phyloP scores from a whole-genome alignment of 768 basidiomycete genomes.

The Tylopilus subfusipes region DNA sequence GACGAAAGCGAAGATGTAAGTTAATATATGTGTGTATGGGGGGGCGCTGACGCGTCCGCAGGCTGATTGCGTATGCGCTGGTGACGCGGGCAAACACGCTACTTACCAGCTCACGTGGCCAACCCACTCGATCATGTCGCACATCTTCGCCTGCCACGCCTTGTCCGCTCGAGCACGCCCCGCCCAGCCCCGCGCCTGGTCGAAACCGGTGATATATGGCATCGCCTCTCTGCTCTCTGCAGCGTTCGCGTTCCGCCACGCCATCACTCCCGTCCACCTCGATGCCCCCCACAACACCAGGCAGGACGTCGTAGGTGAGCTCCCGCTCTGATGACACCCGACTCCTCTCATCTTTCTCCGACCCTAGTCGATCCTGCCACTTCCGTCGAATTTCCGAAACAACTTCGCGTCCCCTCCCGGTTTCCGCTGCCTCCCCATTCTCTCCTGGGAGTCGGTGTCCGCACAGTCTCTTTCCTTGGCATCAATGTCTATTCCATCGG shows the following conservation, averaged over 20 bases:
- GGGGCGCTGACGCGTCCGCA: constrained; percentile 31
- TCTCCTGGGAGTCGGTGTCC: constrained; percentile 80
- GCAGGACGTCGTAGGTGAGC: constrained; percentile 24
- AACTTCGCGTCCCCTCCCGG: constrained; percentile 61
- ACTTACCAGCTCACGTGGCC: too few species aligned
- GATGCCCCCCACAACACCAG: constrained; percentile 36
- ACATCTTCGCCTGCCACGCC: neutral
- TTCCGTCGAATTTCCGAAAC: constrained; percentile 67
- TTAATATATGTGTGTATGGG: constrained; percentile 16
- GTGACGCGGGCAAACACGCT: too few species aligned
- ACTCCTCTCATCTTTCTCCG: neutral
- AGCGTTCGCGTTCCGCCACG: constrained; percentile 27
- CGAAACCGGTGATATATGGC: constrained; percentile 31
- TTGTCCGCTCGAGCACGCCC: neutral
- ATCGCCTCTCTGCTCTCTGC: constrained; percentile 32
- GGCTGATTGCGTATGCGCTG: constrained; percentile 12
- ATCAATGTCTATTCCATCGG: constrained; percentile 88
- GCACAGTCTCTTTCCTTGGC: constrained; percentile 84
- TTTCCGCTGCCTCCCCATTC: constrained; percentile 58
- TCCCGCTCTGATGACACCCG: too few species aligned
- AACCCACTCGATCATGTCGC: constrained; percentile 7
- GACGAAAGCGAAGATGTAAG: neutral
- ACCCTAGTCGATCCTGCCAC: constrained; percentile 67
- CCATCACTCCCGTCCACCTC: constrained; percentile 36
- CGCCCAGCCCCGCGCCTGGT: constrained; percentile 4